Conservation (phyloP, 768 basidiomycete genomes). For the Mycena pura region DNA sequence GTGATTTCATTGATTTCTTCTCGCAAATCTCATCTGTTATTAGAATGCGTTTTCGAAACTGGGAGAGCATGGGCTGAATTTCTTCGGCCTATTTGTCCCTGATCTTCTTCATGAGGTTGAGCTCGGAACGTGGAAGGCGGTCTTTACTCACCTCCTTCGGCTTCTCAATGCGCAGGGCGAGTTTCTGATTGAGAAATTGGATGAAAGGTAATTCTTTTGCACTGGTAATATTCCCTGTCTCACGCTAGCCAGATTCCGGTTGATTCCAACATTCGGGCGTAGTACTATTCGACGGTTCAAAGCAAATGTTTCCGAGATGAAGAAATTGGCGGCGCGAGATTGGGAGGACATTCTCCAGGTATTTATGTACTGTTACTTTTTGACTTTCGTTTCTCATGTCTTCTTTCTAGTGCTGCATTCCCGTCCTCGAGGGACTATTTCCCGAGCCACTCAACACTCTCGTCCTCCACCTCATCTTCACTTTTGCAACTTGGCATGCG, state of each 20-base stretch:
- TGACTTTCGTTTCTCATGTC: background rate
- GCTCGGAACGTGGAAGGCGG: constrained; percentile 45
- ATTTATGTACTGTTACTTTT: background rate
- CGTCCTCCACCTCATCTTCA: constrained; percentile 21
- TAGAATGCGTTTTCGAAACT: constrained; percentile 42
- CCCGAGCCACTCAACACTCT: constrained; percentile 24
- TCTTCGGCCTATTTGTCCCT: constrained; percentile 36
- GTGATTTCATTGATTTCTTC: background rate
- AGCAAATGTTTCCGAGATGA: constrained; percentile 42
- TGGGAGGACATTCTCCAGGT: constrained; percentile 54
- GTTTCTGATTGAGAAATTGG: constrained; percentile 28
- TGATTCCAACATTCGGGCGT: constrained; percentile 36
- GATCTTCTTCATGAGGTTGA: constrained; percentile 51
- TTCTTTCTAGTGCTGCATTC: constrained; percentile 34
- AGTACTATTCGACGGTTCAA: constrained; percentile 44
- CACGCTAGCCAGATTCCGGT: constrained; percentile 29
- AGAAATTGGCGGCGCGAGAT: constrained; percentile 43
- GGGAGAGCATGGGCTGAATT: constrained; percentile 30
- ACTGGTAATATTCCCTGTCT: background rate
- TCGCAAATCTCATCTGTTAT: background rate
- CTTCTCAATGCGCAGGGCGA: constrained; percentile 33
- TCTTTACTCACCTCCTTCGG: constrained; percentile 43
- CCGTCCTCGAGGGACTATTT: constrained; percentile 44
- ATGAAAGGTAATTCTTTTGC: constrained; percentile 25
- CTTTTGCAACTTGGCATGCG: constrained; percentile 31